These are phyloP conservation scores for Elsinoe australis DNA, from an alignment of 2,329 filamentous ascomycete genomes.

Conservation along the genomic window DNA sequence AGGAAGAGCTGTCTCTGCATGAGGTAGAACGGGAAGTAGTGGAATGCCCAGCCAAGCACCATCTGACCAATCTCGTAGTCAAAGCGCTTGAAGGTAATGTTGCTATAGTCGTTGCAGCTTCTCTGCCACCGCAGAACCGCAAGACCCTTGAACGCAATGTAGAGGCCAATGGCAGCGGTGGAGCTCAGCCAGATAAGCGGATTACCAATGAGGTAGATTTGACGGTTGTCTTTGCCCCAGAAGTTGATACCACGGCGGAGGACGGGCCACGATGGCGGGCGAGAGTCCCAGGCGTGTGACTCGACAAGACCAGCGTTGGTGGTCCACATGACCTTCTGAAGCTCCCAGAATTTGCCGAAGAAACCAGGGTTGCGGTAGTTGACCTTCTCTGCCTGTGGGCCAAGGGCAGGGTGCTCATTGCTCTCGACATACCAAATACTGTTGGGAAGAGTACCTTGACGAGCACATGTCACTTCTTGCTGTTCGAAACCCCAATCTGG, in stretches of 20 bases:
- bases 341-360: slow-evolving; percentile 94
- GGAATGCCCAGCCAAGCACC: slow-evolving; percentile 89
- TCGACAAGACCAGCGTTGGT: slow-evolving; percentile 95
- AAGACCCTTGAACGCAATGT: slow-evolving; percentile 76
- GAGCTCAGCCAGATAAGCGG: slow-evolving; percentile 91
- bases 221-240: slow-evolving; percentile 89
- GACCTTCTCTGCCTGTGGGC: slow-evolving; percentile 74
- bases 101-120: slow-evolving; percentile 76
- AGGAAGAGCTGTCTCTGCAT: slow-evolving; percentile 98
- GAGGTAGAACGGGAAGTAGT: slow-evolving; percentile 98
- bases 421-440: slow-evolving; percentile 94
- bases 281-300: slow-evolving; percentile 96
- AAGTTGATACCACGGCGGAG: slow-evolving; percentile 96
- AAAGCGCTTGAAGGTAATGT: slow-evolving; percentile 83
- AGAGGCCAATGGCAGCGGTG: slow-evolving; percentile 67
- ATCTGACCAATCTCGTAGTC: slow-evolving; percentile 92
- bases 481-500: slow-evolving; percentile 97
- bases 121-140: slow-evolving; percentile 91
- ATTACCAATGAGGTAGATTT: slow-evolving; percentile 95
- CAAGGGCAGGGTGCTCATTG: slow-evolving; percentile 75
- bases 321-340: slow-evolving; percentile 97
- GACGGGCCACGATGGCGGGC: slow-evolving; percentile 86
- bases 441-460: slow-evolving; percentile 85
- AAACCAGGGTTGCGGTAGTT: slow-evolving; percentile 94
- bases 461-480: slow-evolving; percentile 97